Percentiles rank a stretch among this genome's conserved stretches.
Conservation (phyloP, 768 basidiomycete species). For the Daedaleopsis sinensis region DNA sequence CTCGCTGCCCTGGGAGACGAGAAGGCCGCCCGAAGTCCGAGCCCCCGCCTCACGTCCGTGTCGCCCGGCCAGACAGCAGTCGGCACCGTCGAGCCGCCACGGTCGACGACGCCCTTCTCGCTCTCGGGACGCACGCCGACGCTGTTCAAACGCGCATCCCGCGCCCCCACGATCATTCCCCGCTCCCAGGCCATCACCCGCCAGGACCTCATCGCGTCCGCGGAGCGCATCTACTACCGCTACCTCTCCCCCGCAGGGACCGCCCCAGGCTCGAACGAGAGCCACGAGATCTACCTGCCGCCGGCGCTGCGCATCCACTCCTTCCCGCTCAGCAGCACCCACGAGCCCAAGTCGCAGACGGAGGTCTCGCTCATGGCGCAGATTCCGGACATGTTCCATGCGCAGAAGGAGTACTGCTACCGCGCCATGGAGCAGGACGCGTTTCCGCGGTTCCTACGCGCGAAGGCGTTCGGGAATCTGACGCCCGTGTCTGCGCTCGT, state of each 20-base stretch:
- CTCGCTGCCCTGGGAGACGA: slow-evolving; percentile 56
- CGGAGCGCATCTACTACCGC: slow-evolving; percentile 94
- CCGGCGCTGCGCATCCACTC: slow-evolving; percentile 88
- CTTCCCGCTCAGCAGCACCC: slow-evolving; percentile 80
- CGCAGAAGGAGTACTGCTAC: slow-evolving; percentile 97
- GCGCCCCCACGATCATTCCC: slow-evolving; percentile 93
- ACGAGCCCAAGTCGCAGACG: slow-evolving; percentile 68
- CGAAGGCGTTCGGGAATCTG: slow-evolving; percentile 97
- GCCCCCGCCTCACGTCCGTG: slow-evolving; percentile 55
- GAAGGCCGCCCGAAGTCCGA: slow-evolving; percentile 56
- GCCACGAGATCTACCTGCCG: slow-evolving; percentile 98
- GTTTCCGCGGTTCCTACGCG: slow-evolving; percentile 90
- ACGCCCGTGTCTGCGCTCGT: slow-evolving; percentile 90
- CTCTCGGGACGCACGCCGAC: slow-evolving; percentile 75
- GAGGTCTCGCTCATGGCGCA: slow-evolving; percentile 83
- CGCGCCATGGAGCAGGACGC: slow-evolving; percentile 95
- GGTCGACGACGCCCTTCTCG: slow-evolving; percentile 81
- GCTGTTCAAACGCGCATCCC: slow-evolving; percentile 79
- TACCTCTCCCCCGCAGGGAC: slow-evolving; percentile 87
- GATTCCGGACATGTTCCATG: slow-evolving; percentile 95
- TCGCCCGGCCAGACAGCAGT: slow-evolving; percentile 51
- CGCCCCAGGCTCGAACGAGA: slow-evolving; percentile 77
- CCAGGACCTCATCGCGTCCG: slow-evolving; percentile 86
- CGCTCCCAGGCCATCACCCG: slow-evolving; percentile 90
- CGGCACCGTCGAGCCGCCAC: slow-evolving; percentile 45